These are phyloP conservation scores for Astrothelium macrocarpum DNA, from an alignment of 495 filamentous ascomycete genomes.

Conservation along the genomic window DNA sequence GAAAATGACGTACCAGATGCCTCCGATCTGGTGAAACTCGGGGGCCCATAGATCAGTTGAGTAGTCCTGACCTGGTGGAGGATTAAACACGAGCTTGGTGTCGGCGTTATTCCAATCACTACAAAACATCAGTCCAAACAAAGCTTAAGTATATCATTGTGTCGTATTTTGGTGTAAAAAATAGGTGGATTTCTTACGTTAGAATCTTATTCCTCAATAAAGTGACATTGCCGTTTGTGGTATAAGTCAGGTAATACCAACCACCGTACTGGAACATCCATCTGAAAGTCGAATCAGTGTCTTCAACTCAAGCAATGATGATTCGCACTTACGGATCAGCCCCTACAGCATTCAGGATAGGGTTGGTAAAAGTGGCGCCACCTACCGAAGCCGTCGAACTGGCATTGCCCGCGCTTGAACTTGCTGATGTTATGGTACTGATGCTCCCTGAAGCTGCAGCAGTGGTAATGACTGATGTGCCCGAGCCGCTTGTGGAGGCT, in stretches of 20 bases:
- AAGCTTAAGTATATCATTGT: background rate
- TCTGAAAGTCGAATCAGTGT: constrained; percentile 10
- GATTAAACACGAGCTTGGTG: constrained; percentile 31
- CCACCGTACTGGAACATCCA: constrained; percentile 20
- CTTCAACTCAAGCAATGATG: background rate
- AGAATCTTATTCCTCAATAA: constrained; percentile 20
- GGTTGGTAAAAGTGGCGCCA: constrained; percentile 24
- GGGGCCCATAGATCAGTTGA: constrained; percentile 41
- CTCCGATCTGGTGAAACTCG: constrained; percentile 39
- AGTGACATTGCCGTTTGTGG: constrained; percentile 26
- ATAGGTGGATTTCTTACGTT: constrained; percentile 17
- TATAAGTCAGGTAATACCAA: constrained; percentile 28
- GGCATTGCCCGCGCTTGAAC: background rate
- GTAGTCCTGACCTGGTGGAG: constrained; percentile 32
- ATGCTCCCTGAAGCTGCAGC: background rate
- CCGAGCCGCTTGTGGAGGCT: background rate
- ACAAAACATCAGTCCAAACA: background rate
- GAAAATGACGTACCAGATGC: constrained; percentile 44
- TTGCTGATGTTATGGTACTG: constrained; percentile 7
- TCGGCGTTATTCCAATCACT: constrained; percentile 40
- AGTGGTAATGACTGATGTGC: background rate
- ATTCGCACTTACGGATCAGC: constrained; percentile 25
- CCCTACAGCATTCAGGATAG: constrained; percentile 21
- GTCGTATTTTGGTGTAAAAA: background rate
- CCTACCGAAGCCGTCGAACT: background rate